phyloP scores from a whole-genome alignment of 306 rosid species.

The Acacia melanoxylon region DNA sequence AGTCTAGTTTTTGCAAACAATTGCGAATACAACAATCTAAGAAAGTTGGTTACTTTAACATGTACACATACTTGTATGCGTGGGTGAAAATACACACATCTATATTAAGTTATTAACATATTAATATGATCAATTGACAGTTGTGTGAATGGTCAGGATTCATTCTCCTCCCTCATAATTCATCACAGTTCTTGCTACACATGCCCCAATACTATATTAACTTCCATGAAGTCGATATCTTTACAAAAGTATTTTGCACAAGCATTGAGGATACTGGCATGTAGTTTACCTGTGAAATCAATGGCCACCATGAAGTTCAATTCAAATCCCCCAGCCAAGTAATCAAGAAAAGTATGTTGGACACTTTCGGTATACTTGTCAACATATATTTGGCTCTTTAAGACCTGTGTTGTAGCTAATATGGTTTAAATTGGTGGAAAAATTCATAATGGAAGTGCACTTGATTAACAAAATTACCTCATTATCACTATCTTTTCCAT shows the following conservation, averaged over 20 bases:
- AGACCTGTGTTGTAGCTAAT: slow-evolving; percentile 42
- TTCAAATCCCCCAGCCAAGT: slow-evolving; percentile 73
- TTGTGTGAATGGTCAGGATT: background rate
- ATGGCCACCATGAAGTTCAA: slow-evolving; percentile 83
- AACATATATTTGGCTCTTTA: slow-evolving; percentile 73
- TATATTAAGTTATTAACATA: background rate
- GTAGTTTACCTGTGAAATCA: slow-evolving; percentile 68
- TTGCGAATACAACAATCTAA: background rate
- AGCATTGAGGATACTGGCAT: slow-evolving; percentile 8
- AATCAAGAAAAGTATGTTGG: slow-evolving; percentile 76
- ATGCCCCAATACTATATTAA: background rate
- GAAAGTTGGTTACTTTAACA: background rate
- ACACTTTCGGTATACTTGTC: slow-evolving; percentile 60
- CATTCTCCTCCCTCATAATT: background rate
- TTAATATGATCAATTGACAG: background rate
- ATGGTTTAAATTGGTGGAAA: slow-evolving; percentile 13
- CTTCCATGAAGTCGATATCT: background rate
- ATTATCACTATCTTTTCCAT: slow-evolving; percentile 56
- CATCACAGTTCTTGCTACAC: background rate
- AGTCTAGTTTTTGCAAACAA: background rate
- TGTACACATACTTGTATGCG: background rate
- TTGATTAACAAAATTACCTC: slow-evolving; percentile 44
- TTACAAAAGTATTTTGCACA: background rate
- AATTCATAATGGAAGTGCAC: slow-evolving; percentile 1
- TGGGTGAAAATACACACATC: background rate